phyloP scores from a whole-genome alignment of 2,329 filamentous ascomycete species.

The Colletotrichum kahawae region DNA sequence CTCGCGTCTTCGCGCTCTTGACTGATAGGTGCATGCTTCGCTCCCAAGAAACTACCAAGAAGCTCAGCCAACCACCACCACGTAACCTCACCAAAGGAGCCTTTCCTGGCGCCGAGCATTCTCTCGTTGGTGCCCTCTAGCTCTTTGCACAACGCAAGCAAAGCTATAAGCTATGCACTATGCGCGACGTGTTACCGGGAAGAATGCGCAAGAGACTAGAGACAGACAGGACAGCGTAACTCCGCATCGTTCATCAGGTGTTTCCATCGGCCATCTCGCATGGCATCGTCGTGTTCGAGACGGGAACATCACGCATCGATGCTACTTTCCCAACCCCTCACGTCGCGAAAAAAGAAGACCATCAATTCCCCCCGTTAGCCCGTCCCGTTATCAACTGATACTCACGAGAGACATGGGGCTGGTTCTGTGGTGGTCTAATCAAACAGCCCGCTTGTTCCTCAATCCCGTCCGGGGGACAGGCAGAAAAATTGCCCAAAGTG shows the following conservation, averaged over 20 bases:
- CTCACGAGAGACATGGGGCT: neutral
- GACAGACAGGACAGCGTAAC: neutral
- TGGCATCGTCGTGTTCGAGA: neutral
- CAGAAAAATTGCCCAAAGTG: neutral
- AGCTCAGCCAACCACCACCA: neutral
- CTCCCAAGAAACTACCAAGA: neutral
- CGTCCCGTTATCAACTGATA: neutral
- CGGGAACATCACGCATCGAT: neutral
- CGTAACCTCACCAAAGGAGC: neutral
- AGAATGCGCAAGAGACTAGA: neutral
- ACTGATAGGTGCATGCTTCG: neutral
- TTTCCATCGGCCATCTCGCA: slow-evolving; percentile 12
- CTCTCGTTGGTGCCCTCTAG: neutral
- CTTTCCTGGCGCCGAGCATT: slow-evolving; percentile 8
- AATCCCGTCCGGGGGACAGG: neutral
- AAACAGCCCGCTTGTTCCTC: neutral
- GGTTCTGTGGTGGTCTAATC: neutral
- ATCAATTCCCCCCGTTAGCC: neutral
- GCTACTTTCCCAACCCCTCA: neutral
- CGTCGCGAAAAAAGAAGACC: neutral
- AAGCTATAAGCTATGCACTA: neutral
- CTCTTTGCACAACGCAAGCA: neutral
- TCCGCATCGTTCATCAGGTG: neutral
- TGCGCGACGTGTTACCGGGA: neutral
- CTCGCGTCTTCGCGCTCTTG: slow-evolving; percentile 2